These are phyloP conservation scores for Scheffersomyces ergatensis DNA, from an alignment of 805 yeast genomes.

Conservation along the genomic window DNA sequence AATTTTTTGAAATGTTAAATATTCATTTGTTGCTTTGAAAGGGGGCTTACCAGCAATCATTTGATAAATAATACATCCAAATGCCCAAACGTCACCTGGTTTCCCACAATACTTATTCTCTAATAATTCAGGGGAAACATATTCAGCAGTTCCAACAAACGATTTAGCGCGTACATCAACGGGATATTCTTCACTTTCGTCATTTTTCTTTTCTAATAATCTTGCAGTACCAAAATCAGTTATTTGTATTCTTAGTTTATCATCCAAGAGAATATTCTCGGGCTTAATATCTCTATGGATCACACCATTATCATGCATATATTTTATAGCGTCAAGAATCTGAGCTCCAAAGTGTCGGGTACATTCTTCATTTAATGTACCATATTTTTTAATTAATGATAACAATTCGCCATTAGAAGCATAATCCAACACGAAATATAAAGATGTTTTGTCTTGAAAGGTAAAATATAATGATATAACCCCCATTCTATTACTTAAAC, in stretches of 20 bases:
- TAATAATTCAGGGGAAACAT: slow-evolving; percentile 76
- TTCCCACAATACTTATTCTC: slow-evolving; percentile 69
- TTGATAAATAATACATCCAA: slow-evolving; percentile 59
- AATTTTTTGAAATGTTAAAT: slow-evolving; percentile 77
- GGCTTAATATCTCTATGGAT: slow-evolving; percentile 84
- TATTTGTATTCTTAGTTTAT: slow-evolving; percentile 58
- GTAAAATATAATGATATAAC: slow-evolving; percentile 71
- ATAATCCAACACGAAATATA: slow-evolving; percentile 74
- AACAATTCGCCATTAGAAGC: slow-evolving; percentile 79
- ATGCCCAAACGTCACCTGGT: slow-evolving; percentile 61
- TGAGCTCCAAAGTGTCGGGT: slow-evolving; percentile 71
- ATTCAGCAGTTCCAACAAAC: slow-evolving; percentile 84
- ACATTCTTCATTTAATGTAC: slow-evolving; percentile 70
- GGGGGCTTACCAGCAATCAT: slow-evolving; percentile 74
- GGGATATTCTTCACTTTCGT: slow-evolving; percentile 54
- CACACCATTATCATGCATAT: slow-evolving; percentile 72
- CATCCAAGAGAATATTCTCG: slow-evolving; percentile 70
- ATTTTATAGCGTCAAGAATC: slow-evolving; percentile 67
- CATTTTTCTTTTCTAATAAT: slow-evolving; percentile 52
- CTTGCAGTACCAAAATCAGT: slow-evolving; percentile 89
- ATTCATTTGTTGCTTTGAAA: slow-evolving; percentile 80
- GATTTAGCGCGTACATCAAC: slow-evolving; percentile 69
- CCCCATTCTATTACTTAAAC: slow-evolving; percentile 60
- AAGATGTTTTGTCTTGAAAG: slow-evolving; percentile 71
- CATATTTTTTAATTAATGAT: slow-evolving; percentile 62